phyloP scores from a whole-genome alignment of 1,284 basidiomycete genomes.

The Ustilago esculenta region DNA sequence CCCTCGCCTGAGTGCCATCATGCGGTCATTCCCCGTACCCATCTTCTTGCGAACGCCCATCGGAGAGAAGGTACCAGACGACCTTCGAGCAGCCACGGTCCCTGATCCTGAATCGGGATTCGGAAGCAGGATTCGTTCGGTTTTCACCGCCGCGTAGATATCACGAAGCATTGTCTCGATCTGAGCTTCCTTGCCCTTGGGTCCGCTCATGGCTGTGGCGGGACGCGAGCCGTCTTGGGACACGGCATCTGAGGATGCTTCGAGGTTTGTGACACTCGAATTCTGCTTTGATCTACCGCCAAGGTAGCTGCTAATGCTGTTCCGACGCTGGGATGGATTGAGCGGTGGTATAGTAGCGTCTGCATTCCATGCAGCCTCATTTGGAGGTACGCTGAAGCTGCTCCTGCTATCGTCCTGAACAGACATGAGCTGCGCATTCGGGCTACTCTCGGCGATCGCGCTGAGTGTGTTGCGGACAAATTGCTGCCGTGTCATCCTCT shows the following conservation, averaged over 20 bases:
- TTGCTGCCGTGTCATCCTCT: conserved; percentile 90
- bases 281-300: conserved; percentile 16
- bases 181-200: conserved; percentile 29
- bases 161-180: conserved; percentile 72
- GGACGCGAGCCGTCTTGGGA: conserved; percentile 11
- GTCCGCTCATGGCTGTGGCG: conserved; percentile 12
- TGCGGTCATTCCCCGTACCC: conserved; percentile 68
- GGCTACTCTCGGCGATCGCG: conserved; percentile 71
- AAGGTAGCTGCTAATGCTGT: conserved; percentile 30
- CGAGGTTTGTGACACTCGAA: conserved; percentile 19
- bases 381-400: conserved; percentile 24
- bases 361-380: conserved; percentile 9
- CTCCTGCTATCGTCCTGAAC: conserved; percentile 42
- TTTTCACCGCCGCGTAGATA: conserved; percentile 90
- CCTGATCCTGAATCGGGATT: conserved; percentile 32
- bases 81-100: conserved; percentile 6
- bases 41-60: conserved; percentile 21
- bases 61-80: conserved; percentile 22
- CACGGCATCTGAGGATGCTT: conserved; percentile 15
- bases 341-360: conserved; percentile 6
- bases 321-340: conserved; percentile 10
- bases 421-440: conserved; percentile 3
- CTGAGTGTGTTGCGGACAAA: conserved; percentile 91
- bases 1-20: conserved; percentile 83
- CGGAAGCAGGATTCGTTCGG: conserved; percentile 88